Evolutionary conservation across 176 grass and related monocot species (phyloP).

Genomic region (Saccharum officinarum): DNA sequence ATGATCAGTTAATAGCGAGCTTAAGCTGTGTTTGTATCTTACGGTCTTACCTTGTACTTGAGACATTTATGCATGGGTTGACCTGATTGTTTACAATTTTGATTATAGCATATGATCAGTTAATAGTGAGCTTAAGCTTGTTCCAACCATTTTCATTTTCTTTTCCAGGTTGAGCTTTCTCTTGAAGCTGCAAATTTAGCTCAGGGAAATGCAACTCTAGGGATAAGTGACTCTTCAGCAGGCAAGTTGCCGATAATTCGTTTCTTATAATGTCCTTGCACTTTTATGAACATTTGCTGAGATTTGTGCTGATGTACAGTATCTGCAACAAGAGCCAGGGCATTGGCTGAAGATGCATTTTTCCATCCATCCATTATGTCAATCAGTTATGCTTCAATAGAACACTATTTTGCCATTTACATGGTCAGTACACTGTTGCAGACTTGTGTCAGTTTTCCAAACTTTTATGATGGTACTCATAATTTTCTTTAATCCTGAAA

Average conservation of each 20-base stretch:
- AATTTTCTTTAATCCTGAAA: background rate
- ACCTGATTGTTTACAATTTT: background rate
- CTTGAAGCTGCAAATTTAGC: slow-evolving; percentile 97
- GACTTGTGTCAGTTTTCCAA: background rate
- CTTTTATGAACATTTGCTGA: background rate
- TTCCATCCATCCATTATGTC: slow-evolving; percentile 95
- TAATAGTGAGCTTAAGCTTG: slow-evolving; percentile 20
- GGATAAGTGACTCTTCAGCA: slow-evolving; percentile 85
- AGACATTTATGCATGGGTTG: background rate
- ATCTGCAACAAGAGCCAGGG: slow-evolving; percentile 79
- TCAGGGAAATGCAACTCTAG: slow-evolving; percentile 68
- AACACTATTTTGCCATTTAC: slow-evolving; percentile 99
- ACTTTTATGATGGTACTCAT: background rate
- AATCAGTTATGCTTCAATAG: slow-evolving; percentile 96
- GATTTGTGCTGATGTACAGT: slow-evolving; percentile 40
- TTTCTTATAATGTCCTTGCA: background rate
- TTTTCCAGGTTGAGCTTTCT: slow-evolving; percentile 84
- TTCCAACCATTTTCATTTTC: slow-evolving; percentile 4
- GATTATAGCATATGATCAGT: background rate
- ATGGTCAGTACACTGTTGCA: slow-evolving; percentile 68
- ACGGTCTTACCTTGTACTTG: background rate
- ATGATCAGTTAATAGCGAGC: background rate
- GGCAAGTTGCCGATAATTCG: slow-evolving; percentile 37
- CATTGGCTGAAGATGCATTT: slow-evolving; percentile 90
- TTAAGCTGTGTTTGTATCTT: background rate